These are phyloP conservation scores for Trichoderma semiorbis DNA, from an alignment of 2,329 filamentous ascomycete genomes.

Conservation along the genomic window DNA sequence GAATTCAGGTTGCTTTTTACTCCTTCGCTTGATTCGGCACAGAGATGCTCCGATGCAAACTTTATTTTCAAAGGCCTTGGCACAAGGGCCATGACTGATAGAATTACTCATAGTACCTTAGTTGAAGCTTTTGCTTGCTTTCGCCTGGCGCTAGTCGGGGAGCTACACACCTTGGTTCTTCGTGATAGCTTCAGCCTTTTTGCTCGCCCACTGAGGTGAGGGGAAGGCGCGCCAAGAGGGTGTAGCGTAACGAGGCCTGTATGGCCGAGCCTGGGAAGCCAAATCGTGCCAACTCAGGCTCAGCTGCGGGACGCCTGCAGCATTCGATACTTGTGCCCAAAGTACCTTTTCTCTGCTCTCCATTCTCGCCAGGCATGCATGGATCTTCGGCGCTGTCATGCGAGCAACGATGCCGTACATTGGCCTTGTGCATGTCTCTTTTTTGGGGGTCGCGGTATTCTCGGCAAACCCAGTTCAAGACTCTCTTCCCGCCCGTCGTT, in stretches of 20 bases:
- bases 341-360: not conserved
- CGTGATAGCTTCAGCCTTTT: conserved; percentile 2
- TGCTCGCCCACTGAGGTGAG: not conserved
- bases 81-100: not conserved
- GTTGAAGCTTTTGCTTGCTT: not conserved
- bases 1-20: not conserved
- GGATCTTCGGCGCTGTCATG: conserved; percentile 9
- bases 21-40: not conserved
- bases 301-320: conserved; percentile 5
- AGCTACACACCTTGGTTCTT: not conserved
- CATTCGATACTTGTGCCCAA: conserved; percentile 8
- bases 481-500: not conserved
- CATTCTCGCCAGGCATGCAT: not conserved
- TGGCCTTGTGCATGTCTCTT: not conserved
- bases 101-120: not conserved
- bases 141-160: not conserved
- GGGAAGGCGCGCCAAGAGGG: not conserved
- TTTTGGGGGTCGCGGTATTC: conserved; percentile 11
- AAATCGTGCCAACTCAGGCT: not conserved
- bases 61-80: not conserved
- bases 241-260: not conserved
- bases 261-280: not conserved
- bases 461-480: conserved; percentile 10
- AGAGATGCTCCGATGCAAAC: conserved; percentile 6
- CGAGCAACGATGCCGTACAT: conserved; percentile 14